Evolutionary conservation across 306 rosid genomes (phyloP).

Genomic region (Cicer judaicum): DNA sequence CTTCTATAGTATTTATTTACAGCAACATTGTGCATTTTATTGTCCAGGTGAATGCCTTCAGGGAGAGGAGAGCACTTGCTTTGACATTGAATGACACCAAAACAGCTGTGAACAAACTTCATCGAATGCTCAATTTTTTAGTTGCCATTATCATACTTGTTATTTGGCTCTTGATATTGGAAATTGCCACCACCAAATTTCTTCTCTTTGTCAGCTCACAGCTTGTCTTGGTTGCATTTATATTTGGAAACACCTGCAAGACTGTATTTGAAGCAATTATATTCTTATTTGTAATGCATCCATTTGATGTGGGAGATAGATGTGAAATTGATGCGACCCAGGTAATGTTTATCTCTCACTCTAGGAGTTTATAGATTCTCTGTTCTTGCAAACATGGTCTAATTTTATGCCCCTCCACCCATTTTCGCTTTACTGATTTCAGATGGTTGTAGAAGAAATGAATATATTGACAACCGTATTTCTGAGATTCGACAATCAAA

Average conservation of each 20-base stretch:
- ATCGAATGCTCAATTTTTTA: conserved; percentile 69
- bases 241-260: conserved; percentile 95
- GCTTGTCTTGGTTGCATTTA: conserved; percentile 78
- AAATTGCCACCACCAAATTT: conserved; percentile 73
- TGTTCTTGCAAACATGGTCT: conserved; percentile 23
- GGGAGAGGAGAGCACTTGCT: conserved; percentile 96
- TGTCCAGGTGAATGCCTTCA: conserved; percentile 79
- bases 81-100: conserved; percentile 92
- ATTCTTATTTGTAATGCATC: conserved; percentile 90
- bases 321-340: conserved; percentile 84
- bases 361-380: neutral
- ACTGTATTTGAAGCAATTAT: conserved; percentile 82
- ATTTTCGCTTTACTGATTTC: conserved; percentile 39
- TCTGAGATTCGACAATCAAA: conserved; percentile 72
- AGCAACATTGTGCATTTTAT: conserved; percentile 21
- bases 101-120: conserved; percentile 93
- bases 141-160: conserved; percentile 61
- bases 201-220: conserved; percentile 82
- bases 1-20: conserved; percentile 9
- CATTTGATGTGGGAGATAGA: conserved; percentile 94
- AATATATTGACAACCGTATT: conserved; percentile 93
- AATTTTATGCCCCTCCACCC: conserved; percentile 19
- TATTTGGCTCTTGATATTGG: conserved; percentile 77
- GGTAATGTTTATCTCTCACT: conserved; percentile 56
- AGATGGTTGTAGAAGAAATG: conserved; percentile 99